Conservation (phyloP, 768 basidiomycete species). For the Boletus tomentosulus region DNA sequence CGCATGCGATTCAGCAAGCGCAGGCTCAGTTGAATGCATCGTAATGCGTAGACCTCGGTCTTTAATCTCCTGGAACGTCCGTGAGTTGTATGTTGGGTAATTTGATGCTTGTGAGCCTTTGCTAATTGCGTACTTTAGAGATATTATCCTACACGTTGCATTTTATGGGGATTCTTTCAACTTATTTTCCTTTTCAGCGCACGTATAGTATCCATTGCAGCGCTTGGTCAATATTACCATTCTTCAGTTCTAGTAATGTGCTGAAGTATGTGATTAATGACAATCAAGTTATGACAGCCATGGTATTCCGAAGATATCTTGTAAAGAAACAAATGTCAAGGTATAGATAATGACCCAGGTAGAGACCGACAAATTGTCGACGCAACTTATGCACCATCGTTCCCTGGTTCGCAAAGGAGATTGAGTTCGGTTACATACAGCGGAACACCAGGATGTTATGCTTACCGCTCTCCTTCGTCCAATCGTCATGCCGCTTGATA, state of each 20-base stretch:
- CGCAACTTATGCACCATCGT: slow-evolving; percentile 29
- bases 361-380: not conserved
- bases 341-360: slow-evolving; percentile 16
- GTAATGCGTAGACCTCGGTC: slow-evolving; percentile 2
- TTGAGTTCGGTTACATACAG: not conserved
- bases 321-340: slow-evolving; percentile 8
- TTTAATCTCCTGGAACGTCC: not conserved
- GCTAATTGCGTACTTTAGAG: slow-evolving; percentile 15
- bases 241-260: slow-evolving; percentile 4
- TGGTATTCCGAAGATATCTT: slow-evolving; percentile 11
- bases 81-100: not conserved
- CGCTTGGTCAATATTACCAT: slow-evolving; percentile 16
- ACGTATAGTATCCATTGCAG: slow-evolving; percentile 21
- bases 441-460: not conserved
- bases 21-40: slow-evolving; percentile 37
- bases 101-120: slow-evolving; percentile 1
- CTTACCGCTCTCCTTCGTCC: slow-evolving; percentile 82
- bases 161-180: slow-evolving; percentile 4
- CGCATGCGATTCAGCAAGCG: slow-evolving; percentile 57
- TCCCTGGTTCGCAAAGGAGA: slow-evolving; percentile 15
- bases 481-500: slow-evolving; percentile 77
- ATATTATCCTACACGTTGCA: slow-evolving; percentile 16
- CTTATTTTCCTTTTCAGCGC: slow-evolving; percentile 2
- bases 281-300: not conserved
- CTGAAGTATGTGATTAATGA: slow-evolving; percentile 2